These are phyloP conservation scores for Hypoxylon fuscum DNA, from an alignment of 495 filamentous ascomycete species.

Conservation along the genomic window DNA sequence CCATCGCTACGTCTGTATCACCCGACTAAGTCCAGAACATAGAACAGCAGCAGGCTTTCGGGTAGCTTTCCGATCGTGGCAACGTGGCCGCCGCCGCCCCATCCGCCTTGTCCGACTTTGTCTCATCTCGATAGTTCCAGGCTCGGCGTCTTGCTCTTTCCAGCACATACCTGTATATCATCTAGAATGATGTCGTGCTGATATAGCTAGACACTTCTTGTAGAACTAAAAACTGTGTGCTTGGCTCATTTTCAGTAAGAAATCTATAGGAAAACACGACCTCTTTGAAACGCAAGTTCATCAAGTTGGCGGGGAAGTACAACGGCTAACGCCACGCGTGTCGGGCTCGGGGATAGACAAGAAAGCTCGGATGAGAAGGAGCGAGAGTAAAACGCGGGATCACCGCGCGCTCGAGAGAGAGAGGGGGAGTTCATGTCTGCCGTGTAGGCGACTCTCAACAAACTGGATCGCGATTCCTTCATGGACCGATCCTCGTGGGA, in stretches of 20 bases:
- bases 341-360: conserved; percentile 3
- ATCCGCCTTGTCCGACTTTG: conserved; percentile 10
- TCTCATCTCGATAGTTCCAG: not conserved
- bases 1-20: not conserved
- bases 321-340: conserved; percentile 11
- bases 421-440: not conserved
- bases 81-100: not conserved
- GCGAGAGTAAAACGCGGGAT: conserved; percentile 5
- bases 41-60: not conserved
- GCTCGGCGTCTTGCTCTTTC: not conserved
- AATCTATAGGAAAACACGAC: not conserved
- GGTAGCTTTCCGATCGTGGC: conserved; percentile 11
- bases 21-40: conserved; percentile 2
- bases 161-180: not conserved
- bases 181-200: conserved; percentile 15
- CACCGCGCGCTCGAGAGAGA: conserved; percentile 9
- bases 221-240: conserved; percentile 7
- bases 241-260: not conserved
- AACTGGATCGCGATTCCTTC: conserved; percentile 18
- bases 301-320: no score
- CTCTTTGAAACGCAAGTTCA: not conserved
- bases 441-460: conserved; percentile 23
- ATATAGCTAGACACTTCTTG: conserved; percentile 16
- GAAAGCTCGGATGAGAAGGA: not conserved
- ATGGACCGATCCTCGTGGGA: conserved; percentile 28